Percentiles rank a stretch among this genome's conserved stretches.
These are phyloP conservation scores for Pseudozyma pruni DNA, from an alignment of 1,284 basidiomycete genomes.

Conservation along the genomic window DNA sequence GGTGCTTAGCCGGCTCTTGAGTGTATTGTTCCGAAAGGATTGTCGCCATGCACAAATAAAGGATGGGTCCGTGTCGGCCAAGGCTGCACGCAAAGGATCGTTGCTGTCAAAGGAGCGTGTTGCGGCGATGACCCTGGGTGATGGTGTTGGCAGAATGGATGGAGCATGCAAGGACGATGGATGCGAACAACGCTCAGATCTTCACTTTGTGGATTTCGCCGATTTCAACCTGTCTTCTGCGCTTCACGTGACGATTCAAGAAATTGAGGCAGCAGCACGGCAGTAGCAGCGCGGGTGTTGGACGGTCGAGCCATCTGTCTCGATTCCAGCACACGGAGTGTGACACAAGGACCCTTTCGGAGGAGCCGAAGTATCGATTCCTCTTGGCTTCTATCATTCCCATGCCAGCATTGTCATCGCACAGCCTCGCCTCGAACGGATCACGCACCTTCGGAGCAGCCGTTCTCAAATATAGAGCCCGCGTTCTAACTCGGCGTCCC, in stretches of 20 bases:
- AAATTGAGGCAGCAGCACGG: constrained; percentile 9
- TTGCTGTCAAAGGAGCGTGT: constrained; percentile 8
- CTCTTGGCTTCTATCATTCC: background rate
- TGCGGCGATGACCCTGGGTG: background rate
- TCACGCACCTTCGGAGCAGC: background rate
- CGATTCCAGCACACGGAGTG: constrained; percentile 10
- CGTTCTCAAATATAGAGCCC: background rate
- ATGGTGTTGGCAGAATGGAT: constrained; percentile 11
- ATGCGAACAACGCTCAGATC: constrained; percentile 21
- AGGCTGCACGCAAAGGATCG: background rate
- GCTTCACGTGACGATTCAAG: constrained; percentile 35
- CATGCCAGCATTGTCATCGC: background rate
- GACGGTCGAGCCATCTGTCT: constrained; percentile 32
- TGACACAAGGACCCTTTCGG: background rate
- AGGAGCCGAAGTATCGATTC: background rate
- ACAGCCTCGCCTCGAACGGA: background rate
- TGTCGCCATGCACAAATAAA: constrained; percentile 11
- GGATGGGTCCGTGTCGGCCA: background rate
- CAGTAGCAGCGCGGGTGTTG: constrained; percentile 19
- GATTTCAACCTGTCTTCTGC: constrained; percentile 5
- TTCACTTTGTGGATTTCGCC: constrained; percentile 13
- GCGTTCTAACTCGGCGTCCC: too few relatives aligned
- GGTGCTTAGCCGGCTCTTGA: constrained; percentile 10
- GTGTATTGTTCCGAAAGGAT: background rate
- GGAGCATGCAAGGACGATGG: constrained; percentile 12